Percentiles rank a stretch among this genome's conserved stretches.
Evolutionary conservation across 108 stramenopile genomes (phyloP).

Genomic region (Nitzschia sp.): DNA sequence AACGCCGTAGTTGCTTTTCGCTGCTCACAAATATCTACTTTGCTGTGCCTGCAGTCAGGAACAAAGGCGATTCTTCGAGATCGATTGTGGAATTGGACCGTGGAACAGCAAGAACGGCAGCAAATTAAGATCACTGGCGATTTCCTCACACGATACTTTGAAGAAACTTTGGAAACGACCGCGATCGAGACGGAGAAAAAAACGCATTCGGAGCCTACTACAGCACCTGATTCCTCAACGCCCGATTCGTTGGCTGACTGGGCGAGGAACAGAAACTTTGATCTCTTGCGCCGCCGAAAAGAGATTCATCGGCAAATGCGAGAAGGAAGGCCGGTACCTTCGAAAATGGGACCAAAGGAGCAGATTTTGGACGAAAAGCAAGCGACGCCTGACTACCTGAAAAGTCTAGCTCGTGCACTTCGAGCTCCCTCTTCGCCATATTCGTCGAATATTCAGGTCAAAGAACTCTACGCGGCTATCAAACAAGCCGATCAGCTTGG

Average conservation of each 20-base stretch:
- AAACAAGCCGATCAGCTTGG: constrained; percentile 76
- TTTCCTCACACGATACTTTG: constrained; percentile 25
- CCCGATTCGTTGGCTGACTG: constrained; percentile 49
- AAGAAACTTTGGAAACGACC: background rate
- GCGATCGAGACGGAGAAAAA: background rate
- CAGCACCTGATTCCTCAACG: background rate
- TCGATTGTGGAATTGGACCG: constrained; percentile 61
- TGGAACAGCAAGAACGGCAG: constrained; percentile 41
- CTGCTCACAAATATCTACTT: background rate
- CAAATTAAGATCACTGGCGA: constrained; percentile 27
- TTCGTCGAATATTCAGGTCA: constrained; percentile 52
- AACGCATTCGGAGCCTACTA: too few species aligned
- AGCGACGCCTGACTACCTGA: constrained; percentile 42
- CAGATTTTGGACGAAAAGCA: background rate
- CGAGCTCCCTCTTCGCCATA: constrained; percentile 54
- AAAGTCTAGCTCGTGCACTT: constrained; percentile 52
- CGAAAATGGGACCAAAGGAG: background rate
- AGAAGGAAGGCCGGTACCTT: constrained; percentile 13
- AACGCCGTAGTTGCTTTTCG: too few species aligned
- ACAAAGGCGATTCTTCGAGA: constrained; percentile 62
- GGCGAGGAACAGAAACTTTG: constrained; percentile 40
- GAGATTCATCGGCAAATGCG: constrained; percentile 41
- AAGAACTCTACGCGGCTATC: constrained; percentile 69
- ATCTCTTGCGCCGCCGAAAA: constrained; percentile 32
- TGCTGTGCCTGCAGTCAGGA: constrained; percentile 30